These are phyloP conservation scores for Primulina huaijiensis DNA, from an alignment of 257 asterid genomes.

Conservation along the genomic window DNA sequence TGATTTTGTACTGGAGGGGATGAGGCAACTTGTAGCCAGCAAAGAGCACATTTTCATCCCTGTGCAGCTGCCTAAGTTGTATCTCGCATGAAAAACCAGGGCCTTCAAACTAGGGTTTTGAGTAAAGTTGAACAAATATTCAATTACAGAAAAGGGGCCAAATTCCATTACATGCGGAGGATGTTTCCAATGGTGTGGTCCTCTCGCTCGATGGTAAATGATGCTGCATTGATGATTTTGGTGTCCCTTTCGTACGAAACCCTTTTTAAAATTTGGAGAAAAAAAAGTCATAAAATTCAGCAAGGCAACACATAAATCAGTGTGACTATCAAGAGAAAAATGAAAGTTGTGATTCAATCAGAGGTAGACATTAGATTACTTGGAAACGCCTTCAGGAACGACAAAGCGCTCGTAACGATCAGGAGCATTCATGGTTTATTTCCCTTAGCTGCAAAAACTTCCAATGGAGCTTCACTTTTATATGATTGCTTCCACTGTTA, in stretches of 20 bases:
- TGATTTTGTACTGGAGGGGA: constrained; percentile 95
- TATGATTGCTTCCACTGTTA: too few relatives aligned
- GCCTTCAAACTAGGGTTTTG: constrained; percentile 27
- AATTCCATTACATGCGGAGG: constrained; percentile 62
- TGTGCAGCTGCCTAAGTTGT: constrained; percentile 73
- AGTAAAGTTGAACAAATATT: neutral
- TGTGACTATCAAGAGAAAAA: constrained; percentile 12
- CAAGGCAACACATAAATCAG: neutral
- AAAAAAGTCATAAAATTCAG: neutral
- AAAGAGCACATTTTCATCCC: constrained; percentile 78
- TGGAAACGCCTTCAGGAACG: constrained; percentile 85
- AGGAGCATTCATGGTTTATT: constrained; percentile 48
- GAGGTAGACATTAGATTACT: constrained; percentile 36
- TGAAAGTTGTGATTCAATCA: neutral
- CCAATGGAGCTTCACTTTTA: neutral
- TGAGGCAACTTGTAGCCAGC: constrained; percentile 97
- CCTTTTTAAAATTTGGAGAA: constrained; percentile 33
- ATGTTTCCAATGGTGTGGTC: constrained; percentile 94
- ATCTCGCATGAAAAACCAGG: neutral
- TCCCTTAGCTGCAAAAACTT: neutral
- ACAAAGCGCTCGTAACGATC: constrained; percentile 96
- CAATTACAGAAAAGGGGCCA: neutral
- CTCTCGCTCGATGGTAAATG: constrained; percentile 87
- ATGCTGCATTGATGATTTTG: constrained; percentile 87
- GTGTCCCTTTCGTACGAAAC: constrained; percentile 96